Evolutionary conservation across 106 monocot species (phyloP).

Genomic region (Dendrobium huoshanense): DNA sequence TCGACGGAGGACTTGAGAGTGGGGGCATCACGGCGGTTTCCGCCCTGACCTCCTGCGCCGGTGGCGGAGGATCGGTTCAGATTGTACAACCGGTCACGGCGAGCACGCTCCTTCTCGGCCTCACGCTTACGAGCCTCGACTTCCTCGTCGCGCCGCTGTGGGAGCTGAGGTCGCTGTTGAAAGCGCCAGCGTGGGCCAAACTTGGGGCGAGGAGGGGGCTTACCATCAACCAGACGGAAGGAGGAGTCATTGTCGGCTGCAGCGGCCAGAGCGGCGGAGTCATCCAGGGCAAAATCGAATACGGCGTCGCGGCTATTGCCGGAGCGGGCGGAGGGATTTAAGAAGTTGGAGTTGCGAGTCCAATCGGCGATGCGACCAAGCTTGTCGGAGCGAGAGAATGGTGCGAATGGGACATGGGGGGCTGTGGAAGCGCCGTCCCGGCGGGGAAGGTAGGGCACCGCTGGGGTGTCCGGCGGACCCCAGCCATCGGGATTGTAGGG

Average conservation of each 20-base stretch:
- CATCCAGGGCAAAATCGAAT: constrained; percentile 53
- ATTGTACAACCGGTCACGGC: constrained; percentile 66
- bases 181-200: constrained; percentile 93
- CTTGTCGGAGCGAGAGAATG: constrained; percentile 97
- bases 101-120: constrained; percentile 87
- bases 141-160: constrained; percentile 94
- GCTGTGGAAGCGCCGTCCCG: constrained; percentile 5
- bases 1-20: constrained; percentile 74
- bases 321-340: constrained; percentile 1
- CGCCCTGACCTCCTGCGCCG: background rate
- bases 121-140: constrained; percentile 72
- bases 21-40: constrained; percentile 38
- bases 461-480: constrained; percentile 70
- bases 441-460: constrained; percentile 30
- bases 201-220: constrained; percentile 83
- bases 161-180: constrained; percentile 79
- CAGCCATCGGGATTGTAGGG: constrained; percentile 98
- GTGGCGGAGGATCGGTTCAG: constrained; percentile 7
- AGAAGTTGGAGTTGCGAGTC: constrained; percentile 56
- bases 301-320: constrained; percentile 9
- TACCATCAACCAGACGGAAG: constrained; percentile 92
- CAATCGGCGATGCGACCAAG: constrained; percentile 95
- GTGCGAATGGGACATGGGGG: constrained; percentile 72
- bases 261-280: constrained; percentile 25
- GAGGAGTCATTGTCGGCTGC: constrained; percentile 56